Conservation (phyloP, 768 basidiomycete genomes). For the Leucocoprinus birnbaumii region DNA sequence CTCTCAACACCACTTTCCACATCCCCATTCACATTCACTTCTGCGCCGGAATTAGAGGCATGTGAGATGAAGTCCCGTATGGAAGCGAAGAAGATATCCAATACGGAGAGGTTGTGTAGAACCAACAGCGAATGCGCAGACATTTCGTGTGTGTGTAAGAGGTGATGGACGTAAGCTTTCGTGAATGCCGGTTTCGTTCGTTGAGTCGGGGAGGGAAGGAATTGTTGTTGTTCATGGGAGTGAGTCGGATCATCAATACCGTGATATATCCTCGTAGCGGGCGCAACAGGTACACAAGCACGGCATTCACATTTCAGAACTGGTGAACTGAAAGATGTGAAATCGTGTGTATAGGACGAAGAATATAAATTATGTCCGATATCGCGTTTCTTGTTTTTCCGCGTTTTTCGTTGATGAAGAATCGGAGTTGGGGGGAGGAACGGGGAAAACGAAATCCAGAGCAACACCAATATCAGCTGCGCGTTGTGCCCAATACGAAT, state of each 20-base stretch:
- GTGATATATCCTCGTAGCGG: constrained; percentile 37
- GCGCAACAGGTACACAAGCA: constrained; percentile 50
- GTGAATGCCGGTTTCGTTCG: constrained; percentile 33
- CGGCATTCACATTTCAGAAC: constrained; percentile 42
- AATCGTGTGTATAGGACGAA: constrained; percentile 54
- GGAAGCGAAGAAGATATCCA: constrained; percentile 61
- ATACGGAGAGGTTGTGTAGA: constrained; percentile 71
- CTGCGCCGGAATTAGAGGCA: too few relatives aligned
- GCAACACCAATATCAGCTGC: constrained; percentile 72
- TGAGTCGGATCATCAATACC: constrained; percentile 36
- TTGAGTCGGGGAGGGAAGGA: background rate
- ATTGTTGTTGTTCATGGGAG: constrained; percentile 15
- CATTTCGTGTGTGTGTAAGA: constrained; percentile 90
- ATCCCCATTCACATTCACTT: too few relatives aligned
- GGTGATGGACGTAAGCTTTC: constrained; percentile 78
- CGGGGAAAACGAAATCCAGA: constrained; percentile 72
- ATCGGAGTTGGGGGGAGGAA: background rate
- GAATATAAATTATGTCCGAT: constrained; percentile 78
- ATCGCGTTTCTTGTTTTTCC: constrained; percentile 28
- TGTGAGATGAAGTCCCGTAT: constrained; percentile 39
- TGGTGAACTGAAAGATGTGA: constrained; percentile 47
- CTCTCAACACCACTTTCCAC: background rate
- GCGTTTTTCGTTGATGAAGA: background rate
- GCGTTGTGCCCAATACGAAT: constrained; percentile 66
- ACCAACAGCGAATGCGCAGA: constrained; percentile 72